Percentiles rank a stretch among this genome's conserved stretches.
These are phyloP conservation scores for Pseudopyrenochaeta lycopersici DNA, from an alignment of 2,329 filamentous ascomycete species.

Conservation along the genomic window DNA sequence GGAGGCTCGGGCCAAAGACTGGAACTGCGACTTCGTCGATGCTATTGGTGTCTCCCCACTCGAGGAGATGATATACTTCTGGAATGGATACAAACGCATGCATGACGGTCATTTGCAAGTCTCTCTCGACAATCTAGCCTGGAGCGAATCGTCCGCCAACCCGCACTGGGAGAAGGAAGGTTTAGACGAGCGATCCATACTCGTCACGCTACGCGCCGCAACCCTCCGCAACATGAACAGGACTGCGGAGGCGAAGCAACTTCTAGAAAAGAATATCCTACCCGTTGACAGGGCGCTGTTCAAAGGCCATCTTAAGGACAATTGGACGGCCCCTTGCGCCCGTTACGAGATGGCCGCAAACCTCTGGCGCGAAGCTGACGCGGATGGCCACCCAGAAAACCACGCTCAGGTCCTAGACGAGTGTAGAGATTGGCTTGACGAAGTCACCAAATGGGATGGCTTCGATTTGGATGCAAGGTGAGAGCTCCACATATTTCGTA, in stretches of 20 bases:
- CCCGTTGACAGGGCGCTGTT: constrained; percentile 63
- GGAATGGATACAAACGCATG: constrained; percentile 91
- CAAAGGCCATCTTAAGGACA: constrained; percentile 70
- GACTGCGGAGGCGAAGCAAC: constrained; percentile 69
- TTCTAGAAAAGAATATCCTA: constrained; percentile 71
- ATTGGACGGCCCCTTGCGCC: constrained; percentile 76
- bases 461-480: constrained; percentile 76
- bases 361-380: constrained; percentile 73
- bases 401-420: constrained; percentile 62
- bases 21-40: constrained; percentile 73
- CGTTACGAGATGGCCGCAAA: constrained; percentile 88
- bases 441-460: constrained; percentile 73
- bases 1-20: constrained; percentile 77
- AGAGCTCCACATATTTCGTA: constrained; percentile 17
- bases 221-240: constrained; percentile 70
- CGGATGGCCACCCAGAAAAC: constrained; percentile 44
- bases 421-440: constrained; percentile 71
- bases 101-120: constrained; percentile 68
- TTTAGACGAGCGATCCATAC: constrained; percentile 70
- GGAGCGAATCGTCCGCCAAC: constrained; percentile 66
- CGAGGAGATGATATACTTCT: constrained; percentile 93
- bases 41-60: constrained; percentile 82
- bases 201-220: constrained; percentile 72
- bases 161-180: constrained; percentile 61
- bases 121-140: constrained; percentile 71